Conservation (phyloP, 371 early-diverging fungal genomes). For the Apophysomyces elegans region DNA sequence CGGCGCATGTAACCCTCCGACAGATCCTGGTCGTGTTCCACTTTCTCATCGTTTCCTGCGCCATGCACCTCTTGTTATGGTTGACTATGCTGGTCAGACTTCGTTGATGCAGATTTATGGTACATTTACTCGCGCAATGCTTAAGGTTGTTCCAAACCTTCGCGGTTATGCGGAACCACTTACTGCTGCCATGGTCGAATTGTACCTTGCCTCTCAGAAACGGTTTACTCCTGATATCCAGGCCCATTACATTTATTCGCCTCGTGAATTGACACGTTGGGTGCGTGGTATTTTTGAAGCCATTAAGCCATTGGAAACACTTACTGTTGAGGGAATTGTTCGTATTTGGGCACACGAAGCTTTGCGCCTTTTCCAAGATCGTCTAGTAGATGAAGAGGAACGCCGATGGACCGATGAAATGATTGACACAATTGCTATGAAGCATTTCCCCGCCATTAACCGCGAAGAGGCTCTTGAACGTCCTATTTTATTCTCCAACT, state of each 20-base stretch:
- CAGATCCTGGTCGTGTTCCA: slow-evolving; percentile 98
- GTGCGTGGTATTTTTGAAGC: slow-evolving; percentile 97
- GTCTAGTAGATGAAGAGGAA: slow-evolving; percentile 91
- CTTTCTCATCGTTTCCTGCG: slow-evolving; percentile 95
- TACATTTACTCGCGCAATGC: slow-evolving; percentile 91
- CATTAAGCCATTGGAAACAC: slow-evolving; percentile 82
- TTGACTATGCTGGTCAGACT: slow-evolving; percentile 95
- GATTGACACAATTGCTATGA: slow-evolving; percentile 83
- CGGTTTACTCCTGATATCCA: slow-evolving; percentile 96
- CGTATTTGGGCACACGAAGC: slow-evolving; percentile 99
- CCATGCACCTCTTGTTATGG: slow-evolving; percentile 96
- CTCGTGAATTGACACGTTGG: slow-evolving; percentile 99
- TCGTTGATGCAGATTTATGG: slow-evolving; percentile 96
- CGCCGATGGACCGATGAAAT: slow-evolving; percentile 91
- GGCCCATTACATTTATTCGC: slow-evolving; percentile 98
- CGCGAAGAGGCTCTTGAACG: slow-evolving; percentile 75
- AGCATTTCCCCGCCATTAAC: slow-evolving; percentile 89
- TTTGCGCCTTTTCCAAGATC: slow-evolving; percentile 97
- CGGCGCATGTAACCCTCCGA: slow-evolving; percentile 99
- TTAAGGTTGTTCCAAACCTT: slow-evolving; percentile 92
- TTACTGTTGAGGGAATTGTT: slow-evolving; percentile 87
- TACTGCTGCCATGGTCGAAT: slow-evolving; percentile 97
- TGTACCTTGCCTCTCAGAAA: slow-evolving; percentile 88
- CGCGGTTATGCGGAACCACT: slow-evolving; percentile 92
- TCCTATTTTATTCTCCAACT: slow-evolving; percentile 97